phyloP scores from a whole-genome alignment of 1,139 yeast genomes.

The Candida frijolesensis region DNA sequence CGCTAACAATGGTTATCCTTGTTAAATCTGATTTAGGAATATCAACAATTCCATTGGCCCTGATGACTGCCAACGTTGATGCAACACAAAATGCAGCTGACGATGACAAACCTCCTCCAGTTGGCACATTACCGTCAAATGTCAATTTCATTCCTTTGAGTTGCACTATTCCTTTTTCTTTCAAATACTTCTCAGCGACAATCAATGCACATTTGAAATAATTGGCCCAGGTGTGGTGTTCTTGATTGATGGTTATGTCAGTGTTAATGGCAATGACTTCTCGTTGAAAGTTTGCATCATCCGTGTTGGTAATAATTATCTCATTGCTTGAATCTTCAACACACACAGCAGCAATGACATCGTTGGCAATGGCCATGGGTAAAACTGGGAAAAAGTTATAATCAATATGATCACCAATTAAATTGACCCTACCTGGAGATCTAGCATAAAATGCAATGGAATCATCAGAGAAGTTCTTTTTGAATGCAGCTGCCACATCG shows the following conservation, averaged over 20 bases:
- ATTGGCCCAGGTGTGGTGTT: conserved; percentile 59
- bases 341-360: conserved; percentile 55
- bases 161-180: conserved; percentile 27
- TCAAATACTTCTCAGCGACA: conserved; percentile 58
- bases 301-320: conserved; percentile 46
- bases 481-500: conserved; percentile 23
- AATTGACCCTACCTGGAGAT: conserved; percentile 75
- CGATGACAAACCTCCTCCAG: conserved; percentile 73
- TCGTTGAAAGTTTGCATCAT: conserved; percentile 29
- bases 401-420: conserved; percentile 78
- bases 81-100: conserved; percentile 76
- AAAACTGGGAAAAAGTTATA: conserved; percentile 67
- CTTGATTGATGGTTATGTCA: conserved; percentile 44
- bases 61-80: conserved; percentile 59
- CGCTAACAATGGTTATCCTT: conserved; percentile 65
- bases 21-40: conserved; percentile 58
- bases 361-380: conserved; percentile 77
- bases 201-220: conserved; percentile 69
- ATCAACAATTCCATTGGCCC: conserved; percentile 49
- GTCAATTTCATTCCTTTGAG: conserved; percentile 54
- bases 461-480: conserved; percentile 21
- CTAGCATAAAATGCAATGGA: conserved; percentile 52
- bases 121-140: conserved; percentile 69
- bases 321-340: conserved; percentile 23
- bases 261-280: conserved; percentile 37